These are phyloP conservation scores for Cryptococcus sp. DNA, from an alignment of 1,284 basidiomycete genomes.

Conservation along the genomic window DNA sequence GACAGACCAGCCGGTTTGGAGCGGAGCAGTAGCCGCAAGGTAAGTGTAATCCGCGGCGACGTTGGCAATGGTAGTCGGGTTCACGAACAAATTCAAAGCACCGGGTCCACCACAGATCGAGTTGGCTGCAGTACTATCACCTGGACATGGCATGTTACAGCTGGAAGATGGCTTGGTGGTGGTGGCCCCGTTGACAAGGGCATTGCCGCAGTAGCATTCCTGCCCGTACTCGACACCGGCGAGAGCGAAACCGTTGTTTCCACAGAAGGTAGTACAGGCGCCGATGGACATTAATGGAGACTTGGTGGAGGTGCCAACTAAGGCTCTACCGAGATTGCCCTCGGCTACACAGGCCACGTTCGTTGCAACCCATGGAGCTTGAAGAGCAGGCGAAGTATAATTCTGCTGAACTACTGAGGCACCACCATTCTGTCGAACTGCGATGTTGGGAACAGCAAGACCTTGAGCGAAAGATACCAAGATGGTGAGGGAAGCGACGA, in stretches of 20 bases:
- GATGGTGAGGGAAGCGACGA: no score
- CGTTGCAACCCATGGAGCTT: conserved; percentile 1
- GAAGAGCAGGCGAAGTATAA: no score
- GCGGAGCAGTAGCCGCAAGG: no score
- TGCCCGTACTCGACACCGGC: conserved; percentile 28
- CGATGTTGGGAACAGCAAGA: no score
- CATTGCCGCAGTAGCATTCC: conserved; percentile 34
- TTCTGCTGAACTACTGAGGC: no score
- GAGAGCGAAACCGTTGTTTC: conserved; percentile 15
- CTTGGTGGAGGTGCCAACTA: conserved; percentile 14
- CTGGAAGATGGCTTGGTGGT: conserved; percentile 4
- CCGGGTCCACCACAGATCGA: conserved; percentile 36
- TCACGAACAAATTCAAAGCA: no score
- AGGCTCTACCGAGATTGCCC: conserved; percentile 23
- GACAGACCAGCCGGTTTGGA: no score
- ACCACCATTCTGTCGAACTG: no score
- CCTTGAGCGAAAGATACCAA: no score
- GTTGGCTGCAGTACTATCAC: conserved; percentile 10
- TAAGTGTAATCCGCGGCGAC: no score
- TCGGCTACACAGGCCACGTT: conserved; percentile 37
- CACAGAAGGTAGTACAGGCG: conserved; percentile 18
- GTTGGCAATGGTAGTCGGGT: no score
- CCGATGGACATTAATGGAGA: conserved; percentile 24
- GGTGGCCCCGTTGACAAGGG: conserved; percentile 2
- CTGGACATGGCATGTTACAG: conserved; percentile 23